Evolutionary conservation across 805 yeast species (phyloP), one percentile per base, ranked within the genome.

Genomic region (Hemisphaericaspora nanyangensis): DNA sequence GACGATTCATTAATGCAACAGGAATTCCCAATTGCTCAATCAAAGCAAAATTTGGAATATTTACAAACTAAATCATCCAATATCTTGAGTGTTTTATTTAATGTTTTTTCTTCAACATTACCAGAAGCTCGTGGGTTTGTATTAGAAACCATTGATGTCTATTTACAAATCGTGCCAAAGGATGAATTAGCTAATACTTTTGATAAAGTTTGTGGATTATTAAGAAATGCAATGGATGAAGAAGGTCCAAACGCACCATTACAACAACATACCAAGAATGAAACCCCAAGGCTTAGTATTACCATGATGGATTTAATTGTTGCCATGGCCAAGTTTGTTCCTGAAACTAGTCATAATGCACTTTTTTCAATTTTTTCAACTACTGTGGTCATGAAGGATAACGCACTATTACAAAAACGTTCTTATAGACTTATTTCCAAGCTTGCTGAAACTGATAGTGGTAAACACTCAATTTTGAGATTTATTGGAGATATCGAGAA

Each of bases 251-350:
- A 48, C 58, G 51, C 20, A 60, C 53, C 19, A 31, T 7, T 17
- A 6, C 15, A 15, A 16, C 18, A 29, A n/a, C 31, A 28, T 18
- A 28, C 62, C 53, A 58, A 48, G 44, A 45, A 42, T 22, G 63
- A 56, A 8, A 56, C 68, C 15, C 77, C 83, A 17, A 72, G 77
- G 36, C 63, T 82, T 47, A 77, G 88, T 47, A 79, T 85, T 29
- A 88, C 96, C 13, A 81, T 95, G 86, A 76, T 91, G 83, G 99
- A 93, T 58, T 72, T 93, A 41, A 74, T 89, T 38, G 95, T 89
- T 35, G 79, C 85, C 20, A 84, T 95, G 86, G 77, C 91, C 19
- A 85, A 85, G 51, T 86, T 84, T 53, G 79, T 93, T 25, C 95
- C 96, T 6, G 63, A 61, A 22, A 56, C 80, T 2, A 76, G 84